Conservation (phyloP, 2,329 filamentous ascomycete species). For the Diaporthe ampelina region DNA sequence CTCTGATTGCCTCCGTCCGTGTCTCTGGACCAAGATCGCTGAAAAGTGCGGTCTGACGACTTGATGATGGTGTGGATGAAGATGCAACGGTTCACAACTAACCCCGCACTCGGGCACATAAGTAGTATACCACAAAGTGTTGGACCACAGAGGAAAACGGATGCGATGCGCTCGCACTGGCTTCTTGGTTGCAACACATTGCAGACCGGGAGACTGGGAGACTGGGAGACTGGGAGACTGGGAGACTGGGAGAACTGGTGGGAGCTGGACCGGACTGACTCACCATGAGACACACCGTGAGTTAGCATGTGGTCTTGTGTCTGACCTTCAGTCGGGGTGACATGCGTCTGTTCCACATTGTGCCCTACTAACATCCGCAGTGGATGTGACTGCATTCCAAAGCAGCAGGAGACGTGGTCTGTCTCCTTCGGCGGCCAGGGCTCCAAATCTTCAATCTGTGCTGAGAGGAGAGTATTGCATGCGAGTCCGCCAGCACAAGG, state of each 20-base stretch:
- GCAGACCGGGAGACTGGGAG: too few relatives aligned
- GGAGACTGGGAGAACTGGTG: background rate
- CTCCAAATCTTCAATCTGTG: background rate
- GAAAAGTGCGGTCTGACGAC: conserved; percentile 7
- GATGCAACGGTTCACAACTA: background rate
- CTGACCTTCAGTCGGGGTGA: background rate
- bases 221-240: too few relatives aligned
- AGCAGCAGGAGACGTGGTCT: background rate
- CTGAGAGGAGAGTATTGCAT: background rate
- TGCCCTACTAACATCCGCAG: conserved; percentile 13
- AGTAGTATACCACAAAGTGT: too few relatives aligned
- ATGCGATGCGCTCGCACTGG: too few relatives aligned
- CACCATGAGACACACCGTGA: conserved; percentile 12
- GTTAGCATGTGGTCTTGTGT: conserved; percentile 24
- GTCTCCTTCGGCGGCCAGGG: background rate
- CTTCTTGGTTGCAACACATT: too few relatives aligned
- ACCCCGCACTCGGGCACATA: background rate
- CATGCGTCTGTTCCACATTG: background rate
- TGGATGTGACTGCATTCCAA: conserved; percentile 4
- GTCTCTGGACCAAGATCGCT: conserved; percentile 1
- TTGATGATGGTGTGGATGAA: background rate
- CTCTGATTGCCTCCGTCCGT: conserved; percentile 19
- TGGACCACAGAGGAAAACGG: too few relatives aligned
- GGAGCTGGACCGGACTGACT: background rate
- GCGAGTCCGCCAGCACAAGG: background rate